Conservation (phyloP, 805 yeast genomes). For the Metschnikowia gruessii region DNA sequence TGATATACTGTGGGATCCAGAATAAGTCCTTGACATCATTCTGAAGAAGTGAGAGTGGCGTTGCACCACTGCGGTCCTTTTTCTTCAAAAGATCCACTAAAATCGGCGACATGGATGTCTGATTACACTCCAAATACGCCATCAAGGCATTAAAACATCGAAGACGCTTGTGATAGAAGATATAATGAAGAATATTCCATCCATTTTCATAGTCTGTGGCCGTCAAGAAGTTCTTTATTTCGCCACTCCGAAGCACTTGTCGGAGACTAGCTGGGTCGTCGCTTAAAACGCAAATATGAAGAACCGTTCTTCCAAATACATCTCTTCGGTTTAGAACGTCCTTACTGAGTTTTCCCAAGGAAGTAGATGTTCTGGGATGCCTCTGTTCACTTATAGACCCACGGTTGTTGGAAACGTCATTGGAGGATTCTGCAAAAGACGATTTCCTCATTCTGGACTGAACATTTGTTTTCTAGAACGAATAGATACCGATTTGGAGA, state of each 20-base stretch:
- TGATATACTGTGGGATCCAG: constrained; percentile 43
- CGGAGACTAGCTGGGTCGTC: constrained; percentile 48
- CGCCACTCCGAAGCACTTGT: constrained; percentile 46
- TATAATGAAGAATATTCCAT: constrained; percentile 77
- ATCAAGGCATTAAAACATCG: constrained; percentile 46
- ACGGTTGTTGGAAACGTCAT: neutral
- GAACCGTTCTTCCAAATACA: constrained; percentile 63
- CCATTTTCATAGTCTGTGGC: constrained; percentile 69
- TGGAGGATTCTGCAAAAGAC: neutral
- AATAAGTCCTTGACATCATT: constrained; percentile 43
- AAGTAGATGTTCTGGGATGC: neutral
- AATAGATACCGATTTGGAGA: neutral
- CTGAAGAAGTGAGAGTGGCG: constrained; percentile 68
- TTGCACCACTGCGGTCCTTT: constrained; percentile 67
- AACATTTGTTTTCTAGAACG: neutral
- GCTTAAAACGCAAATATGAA: constrained; percentile 54
- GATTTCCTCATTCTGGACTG: neutral
- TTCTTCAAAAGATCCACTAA: constrained; percentile 43
- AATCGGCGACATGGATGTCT: constrained; percentile 19
- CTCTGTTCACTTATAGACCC: neutral
- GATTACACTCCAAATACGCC: constrained; percentile 18
- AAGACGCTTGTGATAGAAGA: constrained; percentile 56
- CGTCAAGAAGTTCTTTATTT: constrained; percentile 40
- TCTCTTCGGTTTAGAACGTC: constrained; percentile 51
- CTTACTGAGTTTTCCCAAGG: neutral